Evolutionary conservation across 495 filamentous ascomycete species (phyloP).

Genomic region (Aspergillus nanangensis): DNA sequence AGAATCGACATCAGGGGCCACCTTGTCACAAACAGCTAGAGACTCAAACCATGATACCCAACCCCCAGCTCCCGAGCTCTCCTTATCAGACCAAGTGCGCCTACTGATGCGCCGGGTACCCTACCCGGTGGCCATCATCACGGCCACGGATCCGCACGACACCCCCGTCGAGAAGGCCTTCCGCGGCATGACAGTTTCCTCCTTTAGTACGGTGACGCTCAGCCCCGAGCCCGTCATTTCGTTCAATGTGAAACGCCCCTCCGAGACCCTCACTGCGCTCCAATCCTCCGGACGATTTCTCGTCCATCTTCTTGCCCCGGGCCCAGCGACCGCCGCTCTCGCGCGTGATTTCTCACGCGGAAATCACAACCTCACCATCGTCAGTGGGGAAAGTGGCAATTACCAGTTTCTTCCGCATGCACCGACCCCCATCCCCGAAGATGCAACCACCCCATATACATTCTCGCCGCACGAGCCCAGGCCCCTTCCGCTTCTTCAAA

Average conservation of each 20-base stretch:
- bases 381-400: slow-evolving; percentile 26
- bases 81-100: slow-evolving; percentile 44
- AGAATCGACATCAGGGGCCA: no score
- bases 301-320: slow-evolving; percentile 36
- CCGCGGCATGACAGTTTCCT: slow-evolving; percentile 76
- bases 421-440: background rate
- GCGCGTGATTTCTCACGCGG: slow-evolving; percentile 42
- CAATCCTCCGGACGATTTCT: slow-evolving; percentile 38
- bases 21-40: background rate
- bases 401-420: slow-evolving; percentile 32
- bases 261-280: slow-evolving; percentile 65
- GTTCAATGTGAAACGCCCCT: slow-evolving; percentile 75
- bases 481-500: slow-evolving; percentile 28
- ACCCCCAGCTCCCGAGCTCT: slow-evolving; percentile 4
- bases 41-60: background rate
- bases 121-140: slow-evolving; percentile 72
- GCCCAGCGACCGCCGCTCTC: slow-evolving; percentile 24
- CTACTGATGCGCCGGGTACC: slow-evolving; percentile 65
- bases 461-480: slow-evolving; percentile 1
- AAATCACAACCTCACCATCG: slow-evolving; percentile 28
- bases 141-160: slow-evolving; percentile 31
- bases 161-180: slow-evolving; percentile 18
- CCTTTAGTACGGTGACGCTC: slow-evolving; percentile 72
- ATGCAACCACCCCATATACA: background rate
- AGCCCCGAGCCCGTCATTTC: slow-evolving; percentile 62